Base-by-base conservation (phyloP, 2,329 filamentous ascomycete genomes). In the Aspergillus carbonarius region DNA sequence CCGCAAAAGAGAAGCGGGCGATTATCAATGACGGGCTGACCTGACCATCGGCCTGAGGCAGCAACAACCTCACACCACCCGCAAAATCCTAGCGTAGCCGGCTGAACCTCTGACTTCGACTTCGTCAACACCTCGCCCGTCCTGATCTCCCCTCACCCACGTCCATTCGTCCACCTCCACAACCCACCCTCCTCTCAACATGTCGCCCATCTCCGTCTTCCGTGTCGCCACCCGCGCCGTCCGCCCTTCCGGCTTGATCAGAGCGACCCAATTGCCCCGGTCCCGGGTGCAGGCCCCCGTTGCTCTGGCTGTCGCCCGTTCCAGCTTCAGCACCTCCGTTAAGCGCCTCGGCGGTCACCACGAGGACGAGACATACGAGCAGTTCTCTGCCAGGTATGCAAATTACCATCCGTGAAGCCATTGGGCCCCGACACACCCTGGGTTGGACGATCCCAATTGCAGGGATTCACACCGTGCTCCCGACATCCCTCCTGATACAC, bases 341-440 rank as follows among this genome's bases (percentile, higher is more conserved):
- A 83, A 83, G 70, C 83, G 82, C 71, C 79, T 79, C 67, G 80
- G 80, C 66, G 81, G 84, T 64, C 79, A 79, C 74, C 91, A 96
- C 80, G 86, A 88, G 75, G 95, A 99, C 80, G 95, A 99, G 88
- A 96, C 90, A 73, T 99, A 96, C 72, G 95, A 99, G 84, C 93
- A 98, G 83, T 99, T 99, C 81, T 92, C 91, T 80, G 90, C 92
- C 72, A 93, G 95, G 95, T 99, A 91, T 69, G 82, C 68, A 63
- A 63, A 60, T 54, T 40, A 42, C 57, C 46, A 30, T 44, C 52
- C 53, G 47, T 58, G 35, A 54, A 66, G 51, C 67, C 72, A 72
- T 71, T 68, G 67, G 56, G 30, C 40, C 37, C 55, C 35, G 55
- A 54, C 34, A 37, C 57, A 55, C 62, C 54, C 59, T 53, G 56